Conservation (phyloP, 78 protist genomes). For the Dictyostelium capitatum region DNA sequence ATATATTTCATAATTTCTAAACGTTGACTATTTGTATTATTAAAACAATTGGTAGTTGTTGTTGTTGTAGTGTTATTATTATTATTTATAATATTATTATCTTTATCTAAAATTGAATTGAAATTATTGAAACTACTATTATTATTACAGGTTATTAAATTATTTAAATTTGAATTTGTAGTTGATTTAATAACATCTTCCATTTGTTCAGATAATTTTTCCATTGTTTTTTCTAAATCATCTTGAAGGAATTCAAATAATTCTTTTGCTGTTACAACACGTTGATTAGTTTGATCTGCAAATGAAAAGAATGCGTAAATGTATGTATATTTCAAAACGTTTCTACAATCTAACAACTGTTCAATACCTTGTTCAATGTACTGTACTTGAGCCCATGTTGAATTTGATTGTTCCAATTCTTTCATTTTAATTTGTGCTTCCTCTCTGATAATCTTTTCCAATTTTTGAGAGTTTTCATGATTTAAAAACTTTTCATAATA, state of each 20-base stretch:
- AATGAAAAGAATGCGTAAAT: constrained; percentile 73
- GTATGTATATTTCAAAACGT: constrained; percentile 60
- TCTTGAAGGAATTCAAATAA: constrained; percentile 82
- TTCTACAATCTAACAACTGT: constrained; percentile 71
- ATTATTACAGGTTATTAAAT: background rate
- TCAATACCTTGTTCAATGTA: constrained; percentile 65
- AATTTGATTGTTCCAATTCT: constrained; percentile 43
- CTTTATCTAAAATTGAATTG: no score
- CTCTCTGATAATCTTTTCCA: constrained; percentile 38
- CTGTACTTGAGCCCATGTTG: constrained; percentile 74
- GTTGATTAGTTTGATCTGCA: background rate
- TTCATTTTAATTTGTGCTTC: constrained; percentile 57
- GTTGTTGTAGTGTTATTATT: no score
- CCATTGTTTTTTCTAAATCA: constrained; percentile 74
- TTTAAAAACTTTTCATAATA: constrained; percentile 44
- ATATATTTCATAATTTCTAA: constrained; percentile 64
- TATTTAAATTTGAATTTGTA: background rate
- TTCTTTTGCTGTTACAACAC: constrained; percentile 58
- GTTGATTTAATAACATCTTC: constrained; percentile 49
- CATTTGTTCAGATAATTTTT: constrained; percentile 59
- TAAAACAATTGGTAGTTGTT: no score
- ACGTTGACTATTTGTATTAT: constrained; percentile 5
- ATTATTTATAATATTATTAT: no score
- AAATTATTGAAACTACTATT: no score
- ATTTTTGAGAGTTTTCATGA: constrained; percentile 62